phyloP scores from a whole-genome alignment of 1,284 basidiomycete species.

The Nidula niveotomentosa region DNA sequence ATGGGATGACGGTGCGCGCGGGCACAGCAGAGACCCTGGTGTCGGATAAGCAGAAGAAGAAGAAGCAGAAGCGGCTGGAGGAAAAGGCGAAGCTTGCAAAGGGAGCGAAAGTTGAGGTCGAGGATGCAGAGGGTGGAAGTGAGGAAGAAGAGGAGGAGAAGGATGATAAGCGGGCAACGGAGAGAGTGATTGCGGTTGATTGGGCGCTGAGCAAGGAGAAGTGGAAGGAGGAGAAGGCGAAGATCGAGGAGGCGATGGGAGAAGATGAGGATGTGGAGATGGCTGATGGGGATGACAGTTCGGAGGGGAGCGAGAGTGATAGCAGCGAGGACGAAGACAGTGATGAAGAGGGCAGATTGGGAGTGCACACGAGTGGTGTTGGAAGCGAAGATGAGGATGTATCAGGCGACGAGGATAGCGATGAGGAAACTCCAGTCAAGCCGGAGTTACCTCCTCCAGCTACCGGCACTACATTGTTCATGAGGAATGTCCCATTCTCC shows the following conservation, averaged over 20 bases:
- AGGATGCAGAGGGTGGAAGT: slow-evolving; percentile 34
- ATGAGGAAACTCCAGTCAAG: slow-evolving; percentile 57
- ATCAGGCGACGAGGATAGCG: slow-evolving; percentile 33
- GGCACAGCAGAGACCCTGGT: slow-evolving; percentile 69
- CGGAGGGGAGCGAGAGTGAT: slow-evolving; percentile 30
- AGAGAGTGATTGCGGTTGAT: slow-evolving; percentile 88
- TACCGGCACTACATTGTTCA: slow-evolving; percentile 89
- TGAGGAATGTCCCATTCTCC: slow-evolving; percentile 93
- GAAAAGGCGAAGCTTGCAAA: slow-evolving; percentile 41
- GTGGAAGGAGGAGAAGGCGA: slow-evolving; percentile 81
- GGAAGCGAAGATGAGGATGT: slow-evolving; percentile 27
- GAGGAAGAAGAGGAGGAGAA: slow-evolving; percentile 30
- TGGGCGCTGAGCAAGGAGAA: slow-evolving; percentile 96
- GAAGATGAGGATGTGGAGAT: slow-evolving; percentile 37
- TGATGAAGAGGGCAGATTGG: slow-evolving; percentile 17
- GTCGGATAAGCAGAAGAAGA: slow-evolving; percentile 76
- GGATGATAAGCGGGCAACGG: slow-evolving; percentile 36
- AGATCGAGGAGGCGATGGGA: slow-evolving; percentile 31
- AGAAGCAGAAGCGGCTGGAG: slow-evolving; percentile 62
- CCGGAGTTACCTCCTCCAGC: slow-evolving; percentile 80
- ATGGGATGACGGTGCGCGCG: slow-evolving; percentile 72
- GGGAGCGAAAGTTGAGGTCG: slow-evolving; percentile 29
- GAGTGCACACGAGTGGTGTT: slow-evolving; percentile 38
- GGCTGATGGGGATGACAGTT: slow-evolving; percentile 21
- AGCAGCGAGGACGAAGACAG: slow-evolving; percentile 24